phyloP scores from a whole-genome alignment of 106 monocot species.

The Dactylorhiza incarnata region DNA sequence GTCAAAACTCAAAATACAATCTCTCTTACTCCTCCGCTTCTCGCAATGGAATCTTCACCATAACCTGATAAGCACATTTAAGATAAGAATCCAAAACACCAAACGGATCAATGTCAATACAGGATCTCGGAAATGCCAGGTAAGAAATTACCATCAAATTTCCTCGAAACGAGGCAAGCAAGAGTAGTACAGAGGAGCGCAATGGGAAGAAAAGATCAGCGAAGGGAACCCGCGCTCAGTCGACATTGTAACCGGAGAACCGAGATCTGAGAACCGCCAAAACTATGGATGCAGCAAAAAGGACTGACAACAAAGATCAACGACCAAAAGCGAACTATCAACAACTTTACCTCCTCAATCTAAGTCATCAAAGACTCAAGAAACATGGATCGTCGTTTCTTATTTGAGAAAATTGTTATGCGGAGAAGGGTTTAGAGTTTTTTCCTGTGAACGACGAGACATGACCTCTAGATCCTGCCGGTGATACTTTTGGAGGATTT shows the following conservation, averaged over 20 bases:
- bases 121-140: not conserved
- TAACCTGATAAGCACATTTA: not conserved
- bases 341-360: not conserved
- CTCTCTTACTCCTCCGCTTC: not conserved
- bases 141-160: conserved; percentile 1
- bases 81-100: not conserved
- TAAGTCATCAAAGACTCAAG: not conserved
- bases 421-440: not conserved
- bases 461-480: not conserved
- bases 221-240: not conserved
- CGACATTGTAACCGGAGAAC: not conserved
- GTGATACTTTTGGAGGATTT: not conserved
- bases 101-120: not conserved
- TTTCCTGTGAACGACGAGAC: not conserved
- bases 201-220: not conserved
- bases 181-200: not conserved
- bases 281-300: not conserved
- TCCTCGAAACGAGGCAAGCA: not conserved
- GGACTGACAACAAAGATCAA: not conserved
- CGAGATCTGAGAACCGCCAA: not conserved
- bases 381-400: not conserved
- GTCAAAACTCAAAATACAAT: not conserved
- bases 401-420: not conserved
- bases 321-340: not conserved
- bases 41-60: not conserved